Evolutionary conservation across 164 flowering plant species (phyloP), one percentile per base, ranked within the genome.

Genomic region (Nymphaea colorata): DNA sequence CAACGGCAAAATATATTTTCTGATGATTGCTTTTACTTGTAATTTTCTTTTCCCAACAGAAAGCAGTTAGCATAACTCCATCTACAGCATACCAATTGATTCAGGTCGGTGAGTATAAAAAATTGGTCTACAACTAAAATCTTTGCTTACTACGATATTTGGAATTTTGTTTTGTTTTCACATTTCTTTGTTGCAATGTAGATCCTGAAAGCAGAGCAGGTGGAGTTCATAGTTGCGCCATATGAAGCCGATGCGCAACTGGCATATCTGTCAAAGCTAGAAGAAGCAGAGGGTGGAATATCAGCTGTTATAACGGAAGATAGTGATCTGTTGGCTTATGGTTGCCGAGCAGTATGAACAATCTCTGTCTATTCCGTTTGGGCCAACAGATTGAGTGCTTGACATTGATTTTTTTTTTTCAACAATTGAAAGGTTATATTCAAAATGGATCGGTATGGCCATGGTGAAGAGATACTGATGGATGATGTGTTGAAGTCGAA

Each of bases 171-270:
- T 45, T 25, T 5, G 11, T 45, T 5, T 10, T 45, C 53, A 45
- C 2, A 10, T 5, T 16, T 51, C 63, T 25, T 61, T 61, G 17
- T 61, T 41, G 8, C 16, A n/a, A 61, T 73, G 69, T 84, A 91
- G 96, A 74, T 80, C 69, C 68, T 91, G 70, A 84, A 77, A 70
- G 76, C 78, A 18, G 89, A 86, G 73, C 78, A 81, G 41, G 72
- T 91, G 66, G 93, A 91, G 70, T 91, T 80, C 69, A 73, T 89
- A 18, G 96, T 91, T 64, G 96, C 98, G 57, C 98, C 98, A 16
- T 89, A 91, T 72, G 96, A 91, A 77, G 98, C 96, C 66, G 94
- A 91, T 87, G 98, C 98, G 64, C 96, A 91, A 70, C 74, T 93
- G 71, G 93, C 98, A 59, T 87, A 85, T 66, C 65, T 90, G 59